Evolutionary conservation across 805 yeast genomes (phyloP).

Genomic region (Ogataea henricii): DNA sequence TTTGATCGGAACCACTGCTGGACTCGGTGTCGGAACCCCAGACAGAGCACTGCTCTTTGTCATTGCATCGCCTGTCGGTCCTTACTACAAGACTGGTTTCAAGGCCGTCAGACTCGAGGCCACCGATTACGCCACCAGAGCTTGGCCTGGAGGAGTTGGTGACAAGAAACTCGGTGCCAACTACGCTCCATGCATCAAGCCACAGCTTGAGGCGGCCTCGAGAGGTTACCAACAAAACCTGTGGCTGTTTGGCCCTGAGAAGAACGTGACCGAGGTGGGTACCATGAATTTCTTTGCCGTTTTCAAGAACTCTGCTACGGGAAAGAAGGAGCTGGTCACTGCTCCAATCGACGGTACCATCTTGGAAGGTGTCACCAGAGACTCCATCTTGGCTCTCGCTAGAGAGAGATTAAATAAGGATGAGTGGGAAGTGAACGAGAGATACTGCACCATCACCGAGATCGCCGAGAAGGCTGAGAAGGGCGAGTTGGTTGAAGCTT

Average conservation of each 20-base stretch:
- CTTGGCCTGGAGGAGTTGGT: constrained; percentile 99
- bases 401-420: constrained; percentile 70
- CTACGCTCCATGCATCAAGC: constrained; percentile 93
- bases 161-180: constrained; percentile 95
- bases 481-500: constrained; percentile 90
- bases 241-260: constrained; percentile 93
- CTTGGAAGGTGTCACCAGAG: constrained; percentile 95
- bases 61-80: constrained; percentile 95
- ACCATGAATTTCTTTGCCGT: constrained; percentile 95
- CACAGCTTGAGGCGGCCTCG: constrained; percentile 85
- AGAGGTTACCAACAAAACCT: constrained; percentile 95
- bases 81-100: constrained; percentile 93
- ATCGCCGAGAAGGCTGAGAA: constrained; percentile 72
- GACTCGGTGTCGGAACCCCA: constrained; percentile 86
- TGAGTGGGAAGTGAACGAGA: constrained; percentile 84
- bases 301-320: constrained; percentile 70
- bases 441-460: constrained; percentile 80
- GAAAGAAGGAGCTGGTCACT: constrained; percentile 89
- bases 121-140: constrained; percentile 93
- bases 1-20: constrained; percentile 87
- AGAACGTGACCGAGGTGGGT: constrained; percentile 91
- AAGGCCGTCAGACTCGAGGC: constrained; percentile 94
- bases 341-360: constrained; percentile 98
- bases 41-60: constrained; percentile 79
- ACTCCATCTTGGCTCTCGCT: constrained; percentile 76